A percentile compares a stretch with the other conserved stretches of the same genome.
Evolutionary conservation across 306 rosid genomes (phyloP).

Genomic region (Malus sylvestris): DNA sequence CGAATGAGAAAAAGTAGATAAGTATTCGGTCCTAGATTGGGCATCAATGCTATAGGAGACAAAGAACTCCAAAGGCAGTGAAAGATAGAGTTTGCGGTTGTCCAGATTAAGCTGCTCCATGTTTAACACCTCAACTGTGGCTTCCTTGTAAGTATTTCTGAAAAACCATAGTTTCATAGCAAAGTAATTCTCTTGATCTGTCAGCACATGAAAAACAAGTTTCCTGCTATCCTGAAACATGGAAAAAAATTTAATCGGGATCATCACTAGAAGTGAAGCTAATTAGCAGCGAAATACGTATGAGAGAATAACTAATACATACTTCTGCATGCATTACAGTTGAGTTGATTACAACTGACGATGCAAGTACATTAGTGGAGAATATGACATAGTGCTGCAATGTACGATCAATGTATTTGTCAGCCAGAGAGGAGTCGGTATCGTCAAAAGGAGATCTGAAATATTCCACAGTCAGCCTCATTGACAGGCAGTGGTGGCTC

Average conservation of each 20-base stretch:
- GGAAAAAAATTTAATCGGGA: slow-evolving; percentile 5
- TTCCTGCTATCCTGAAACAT: slow-evolving; percentile 66
- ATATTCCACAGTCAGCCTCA: slow-evolving; percentile 89
- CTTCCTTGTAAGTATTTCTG: slow-evolving; percentile 59
- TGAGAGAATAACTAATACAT: slow-evolving; percentile 24
- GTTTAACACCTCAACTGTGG: slow-evolving; percentile 70
- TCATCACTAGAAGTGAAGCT: slow-evolving; percentile 9
- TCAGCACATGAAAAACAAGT: slow-evolving; percentile 90
- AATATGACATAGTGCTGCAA: slow-evolving; percentile 74
- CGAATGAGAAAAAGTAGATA: slow-evolving; percentile 81
- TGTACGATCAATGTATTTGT: slow-evolving; percentile 59
- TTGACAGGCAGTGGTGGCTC: slow-evolving; percentile 86
- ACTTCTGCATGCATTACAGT: slow-evolving; percentile 70
- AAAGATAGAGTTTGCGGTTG: slow-evolving; percentile 28
- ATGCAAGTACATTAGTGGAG: slow-evolving; percentile 80
- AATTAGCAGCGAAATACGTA: slow-evolving; percentile 10
- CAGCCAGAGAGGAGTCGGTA: slow-evolving; percentile 32
- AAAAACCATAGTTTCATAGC: slow-evolving; percentile 90
- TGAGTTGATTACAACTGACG: slow-evolving; percentile 87
- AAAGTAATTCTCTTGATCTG: slow-evolving; percentile 77
- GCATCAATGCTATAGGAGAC: slow-evolving; percentile 47
- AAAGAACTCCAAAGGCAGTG: slow-evolving; percentile 77
- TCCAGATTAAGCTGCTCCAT: slow-evolving; percentile 55
- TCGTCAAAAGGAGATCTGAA: slow-evolving; percentile 51
- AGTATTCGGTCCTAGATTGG: slow-evolving; percentile 64